These are phyloP conservation scores for Celoporthe dispersa DNA, from an alignment of 2,329 filamentous ascomycete genomes.

Conservation along the genomic window DNA sequence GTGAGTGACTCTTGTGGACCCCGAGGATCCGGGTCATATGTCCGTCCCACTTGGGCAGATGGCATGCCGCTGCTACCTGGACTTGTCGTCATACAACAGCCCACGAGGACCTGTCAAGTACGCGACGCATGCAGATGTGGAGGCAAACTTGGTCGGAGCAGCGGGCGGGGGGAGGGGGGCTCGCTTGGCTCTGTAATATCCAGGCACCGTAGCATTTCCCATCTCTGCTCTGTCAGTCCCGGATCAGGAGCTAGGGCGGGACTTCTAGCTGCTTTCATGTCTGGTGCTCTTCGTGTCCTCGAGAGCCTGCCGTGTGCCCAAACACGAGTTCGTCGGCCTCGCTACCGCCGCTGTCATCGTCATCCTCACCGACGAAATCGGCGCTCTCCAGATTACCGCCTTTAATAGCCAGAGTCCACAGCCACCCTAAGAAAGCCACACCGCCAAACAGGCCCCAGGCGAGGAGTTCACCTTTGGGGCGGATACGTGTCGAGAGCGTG, in stretches of 20 bases:
- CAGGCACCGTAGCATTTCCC: background rate
- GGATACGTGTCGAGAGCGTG: conserved; percentile 73
- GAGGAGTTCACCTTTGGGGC: conserved; percentile 80
- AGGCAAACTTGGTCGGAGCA: background rate
- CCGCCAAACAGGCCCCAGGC: conserved; percentile 89
- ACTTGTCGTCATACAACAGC: background rate
- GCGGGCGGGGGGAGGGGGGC: background rate
- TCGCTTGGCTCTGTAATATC: background rate
- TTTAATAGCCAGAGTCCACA: conserved; percentile 77
- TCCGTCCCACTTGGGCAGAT: background rate
- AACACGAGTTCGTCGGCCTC: conserved; percentile 23
- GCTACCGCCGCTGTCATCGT: conserved; percentile 37
- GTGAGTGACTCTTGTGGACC: conserved; percentile 2
- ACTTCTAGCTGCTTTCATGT: background rate
- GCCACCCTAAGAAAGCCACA: conserved; percentile 78
- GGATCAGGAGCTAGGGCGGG: background rate
- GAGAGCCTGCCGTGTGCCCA: background rate
- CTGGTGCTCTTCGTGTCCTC: background rate
- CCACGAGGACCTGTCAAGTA: background rate
- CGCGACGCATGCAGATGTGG: background rate
- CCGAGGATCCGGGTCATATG: background rate
- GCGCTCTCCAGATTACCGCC: conserved; percentile 65
- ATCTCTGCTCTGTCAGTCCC: conserved; percentile 1
- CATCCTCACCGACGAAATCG: conserved; percentile 51
- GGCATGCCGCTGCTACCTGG: background rate